Base-by-base conservation (phyloP, 2,329 filamentous ascomycete genomes). In the Cryoendolithus antarcticus region DNA sequence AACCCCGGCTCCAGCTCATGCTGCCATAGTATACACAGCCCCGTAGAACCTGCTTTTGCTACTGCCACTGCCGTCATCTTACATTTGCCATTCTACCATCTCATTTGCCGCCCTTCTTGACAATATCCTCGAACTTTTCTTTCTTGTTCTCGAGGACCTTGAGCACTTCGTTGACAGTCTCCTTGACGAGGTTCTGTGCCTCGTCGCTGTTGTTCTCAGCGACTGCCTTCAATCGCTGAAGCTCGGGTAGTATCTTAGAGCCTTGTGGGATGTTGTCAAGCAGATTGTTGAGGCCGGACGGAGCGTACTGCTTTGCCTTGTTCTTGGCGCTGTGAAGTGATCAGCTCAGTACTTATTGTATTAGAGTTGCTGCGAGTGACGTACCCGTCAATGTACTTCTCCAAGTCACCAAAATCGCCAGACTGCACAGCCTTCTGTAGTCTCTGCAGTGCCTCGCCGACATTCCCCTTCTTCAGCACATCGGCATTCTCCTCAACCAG, bases 401-500 rank as follows among this genome's bases (percentile, higher is more conserved):
- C 70, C 4, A 82, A 59, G 12, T 73, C 66, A 4, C 71, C 66
- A 0, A 70, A 62, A 48, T 80, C 70, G 5, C 77, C 79, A 1
- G 73, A 77, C 34, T 77, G 69, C 7, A 72, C 69, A 0, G 78
- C 74, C 1, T 69, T 65, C 60, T 74, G 75, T 38, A 77, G 67
- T 56, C 75, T 73, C 37, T 75, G 63, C 52, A 79, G 80, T 0
- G 84, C 58, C 49, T 83, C 74, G 36, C 65, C 63, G 9, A 74
- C 61, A 49, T 85, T 80, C 10, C 80, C 80, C 45, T 74, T 63
- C 64, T 81, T 84, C 35, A 88, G 61, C 0, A 69, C 60, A 40
- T 82, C 76, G 34, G 71, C 68, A 58, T 88, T 86, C 53, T 81
- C 66, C 64, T 84, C 79, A 1, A 86, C 56, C 0, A 85, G 58